Evolutionary conservation across 2,329 filamentous ascomycete genomes (phyloP).

Genomic region (Calonectria naviculata): DNA sequence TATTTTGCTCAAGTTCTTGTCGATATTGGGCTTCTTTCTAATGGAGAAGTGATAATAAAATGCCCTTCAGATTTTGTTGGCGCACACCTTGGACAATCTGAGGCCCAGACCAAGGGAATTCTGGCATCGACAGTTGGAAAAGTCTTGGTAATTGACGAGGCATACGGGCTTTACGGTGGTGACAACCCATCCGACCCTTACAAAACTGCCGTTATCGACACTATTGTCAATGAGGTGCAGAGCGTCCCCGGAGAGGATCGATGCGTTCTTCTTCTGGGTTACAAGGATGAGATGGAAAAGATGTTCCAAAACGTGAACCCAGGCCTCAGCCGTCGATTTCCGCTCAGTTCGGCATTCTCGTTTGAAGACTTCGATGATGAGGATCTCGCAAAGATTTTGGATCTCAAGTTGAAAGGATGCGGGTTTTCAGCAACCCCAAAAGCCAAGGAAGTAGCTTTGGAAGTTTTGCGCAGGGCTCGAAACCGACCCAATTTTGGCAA

Average conservation of each 20-base stretch:
- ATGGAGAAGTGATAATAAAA: constrained; percentile 77
- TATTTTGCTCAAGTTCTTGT: constrained; percentile 76
- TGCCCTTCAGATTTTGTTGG: constrained; percentile 82
- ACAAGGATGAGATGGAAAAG: constrained; percentile 74
- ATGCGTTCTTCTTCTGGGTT: constrained; percentile 78
- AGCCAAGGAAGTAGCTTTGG: constrained; percentile 65
- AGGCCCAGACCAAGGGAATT: constrained; percentile 78
- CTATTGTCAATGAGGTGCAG: constrained; percentile 79
- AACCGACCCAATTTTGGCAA: constrained; percentile 80
- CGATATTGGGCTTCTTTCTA: constrained; percentile 74
- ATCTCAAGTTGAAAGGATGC: constrained; percentile 70
- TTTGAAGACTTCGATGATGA: constrained; percentile 75
- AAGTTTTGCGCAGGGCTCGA: constrained; percentile 68
- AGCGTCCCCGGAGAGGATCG: constrained; percentile 77
- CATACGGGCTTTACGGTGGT: constrained; percentile 72
- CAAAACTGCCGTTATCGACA: constrained; percentile 77
- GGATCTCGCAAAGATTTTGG: constrained; percentile 69
- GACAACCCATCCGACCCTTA: constrained; percentile 50
- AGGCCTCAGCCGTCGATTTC: constrained; percentile 75
- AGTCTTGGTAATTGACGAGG: constrained; percentile 84
- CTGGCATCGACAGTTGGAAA: constrained; percentile 75
- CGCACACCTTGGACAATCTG: constrained; percentile 70
- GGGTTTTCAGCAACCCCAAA: constrained; percentile 63
- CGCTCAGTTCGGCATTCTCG: constrained; percentile 69
- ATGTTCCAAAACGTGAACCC: constrained; percentile 84